These are phyloP conservation scores for Aspergillus kassunensis DNA, from an alignment of 495 filamentous ascomycete genomes.

Conservation along the genomic window DNA sequence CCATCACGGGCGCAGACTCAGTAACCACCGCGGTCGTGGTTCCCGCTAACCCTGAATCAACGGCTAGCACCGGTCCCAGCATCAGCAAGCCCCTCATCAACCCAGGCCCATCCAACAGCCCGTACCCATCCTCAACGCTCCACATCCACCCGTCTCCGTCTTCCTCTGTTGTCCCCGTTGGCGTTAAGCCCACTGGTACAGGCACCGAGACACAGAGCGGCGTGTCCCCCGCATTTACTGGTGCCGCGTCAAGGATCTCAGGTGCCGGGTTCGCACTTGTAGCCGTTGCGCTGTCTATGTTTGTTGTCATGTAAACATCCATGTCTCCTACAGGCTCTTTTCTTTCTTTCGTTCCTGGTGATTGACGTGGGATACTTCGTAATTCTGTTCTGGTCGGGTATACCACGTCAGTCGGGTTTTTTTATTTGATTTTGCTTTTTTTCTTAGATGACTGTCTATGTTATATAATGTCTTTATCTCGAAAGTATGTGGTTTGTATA, in stretches of 20 bases:
- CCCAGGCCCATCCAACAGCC: neutral
- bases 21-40: neutral
- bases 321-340: neutral
- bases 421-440: too few species aligned
- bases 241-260: constrained; percentile 17
- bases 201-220: constrained; percentile 22
- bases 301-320: constrained; percentile 15
- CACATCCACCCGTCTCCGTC: constrained; percentile 15
- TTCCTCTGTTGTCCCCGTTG: neutral
- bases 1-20: neutral
- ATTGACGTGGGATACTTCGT: neutral
- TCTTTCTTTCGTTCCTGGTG: neutral
- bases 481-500: too few species aligned
- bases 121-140: constrained; percentile 19
- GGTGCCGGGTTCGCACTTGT: constrained; percentile 4
- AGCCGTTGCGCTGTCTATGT: constrained; percentile 6
- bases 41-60: neutral
- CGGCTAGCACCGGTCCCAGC: too few species aligned
- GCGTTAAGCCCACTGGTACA: constrained; percentile 19
- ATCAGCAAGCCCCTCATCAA: constrained; percentile 4
- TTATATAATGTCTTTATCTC: too few species aligned
- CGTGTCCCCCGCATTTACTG: constrained; percentile 24
- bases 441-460: too few species aligned
- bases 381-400: too few species aligned
- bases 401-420: too few species aligned